Evolutionary conservation across 176 grass and related monocot species (phyloP).

Genomic region (Olyra latifolia): DNA sequence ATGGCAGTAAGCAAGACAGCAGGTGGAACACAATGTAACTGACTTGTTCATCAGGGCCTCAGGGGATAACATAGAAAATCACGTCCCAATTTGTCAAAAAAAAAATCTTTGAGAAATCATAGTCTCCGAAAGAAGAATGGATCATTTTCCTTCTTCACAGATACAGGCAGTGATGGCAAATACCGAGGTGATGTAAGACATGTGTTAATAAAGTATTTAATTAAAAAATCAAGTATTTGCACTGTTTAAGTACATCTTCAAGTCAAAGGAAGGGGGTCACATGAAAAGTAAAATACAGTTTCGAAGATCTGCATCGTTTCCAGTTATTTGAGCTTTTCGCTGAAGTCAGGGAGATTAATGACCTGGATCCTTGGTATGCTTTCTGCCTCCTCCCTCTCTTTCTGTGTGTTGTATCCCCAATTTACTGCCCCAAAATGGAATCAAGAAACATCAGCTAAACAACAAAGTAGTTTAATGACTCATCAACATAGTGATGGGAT

Average conservation of each 20-base stretch:
- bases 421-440: constrained; percentile 45
- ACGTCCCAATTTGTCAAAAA: too few species aligned
- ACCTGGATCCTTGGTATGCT: constrained; percentile 62
- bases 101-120: too few species aligned
- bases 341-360: constrained; percentile 71
- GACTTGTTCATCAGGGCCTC: too few species aligned
- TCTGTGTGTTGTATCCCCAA: constrained; percentile 89
- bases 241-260: not conserved
- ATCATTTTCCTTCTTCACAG: not conserved
- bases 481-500: not conserved
- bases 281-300: constrained; percentile 7
- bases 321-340: constrained; percentile 70
- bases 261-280: not conserved
- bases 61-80: too few species aligned
- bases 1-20: too few species aligned
- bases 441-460: not conserved
- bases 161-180: too few species aligned
- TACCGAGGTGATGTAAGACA: not conserved
- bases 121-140: too few species aligned
- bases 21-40: too few species aligned
- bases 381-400: constrained; percentile 67
- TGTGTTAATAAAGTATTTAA: not conserved
- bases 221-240: not conserved
- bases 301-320: not conserved
- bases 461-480: not conserved